These are phyloP conservation scores for Ogataea saltuana DNA, from an alignment of 805 yeast species.

Conservation along the genomic window DNA sequence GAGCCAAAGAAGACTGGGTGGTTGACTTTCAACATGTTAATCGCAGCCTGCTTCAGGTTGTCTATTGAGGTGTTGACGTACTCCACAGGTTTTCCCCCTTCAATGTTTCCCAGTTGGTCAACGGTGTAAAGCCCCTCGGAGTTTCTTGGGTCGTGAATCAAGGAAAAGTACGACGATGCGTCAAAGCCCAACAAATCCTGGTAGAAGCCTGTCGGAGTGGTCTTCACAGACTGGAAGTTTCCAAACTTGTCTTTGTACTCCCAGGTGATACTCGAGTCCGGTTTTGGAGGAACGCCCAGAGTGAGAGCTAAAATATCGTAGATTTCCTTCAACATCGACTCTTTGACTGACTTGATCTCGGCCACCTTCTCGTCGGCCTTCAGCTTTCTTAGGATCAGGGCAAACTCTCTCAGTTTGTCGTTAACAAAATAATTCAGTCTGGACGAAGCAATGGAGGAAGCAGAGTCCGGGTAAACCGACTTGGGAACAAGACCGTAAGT, in stretches of 20 bases:
- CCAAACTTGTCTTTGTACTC: conserved; percentile 75
- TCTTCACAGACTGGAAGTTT: conserved; percentile 48
- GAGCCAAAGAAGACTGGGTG: conserved; percentile 88
- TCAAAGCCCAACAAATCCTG: conserved; percentile 53
- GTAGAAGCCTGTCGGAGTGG: conserved; percentile 71
- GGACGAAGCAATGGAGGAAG: conserved; percentile 54
- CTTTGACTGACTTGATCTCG: conserved; percentile 29
- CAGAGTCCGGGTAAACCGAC: conserved; percentile 69
- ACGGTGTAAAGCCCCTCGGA: conserved; percentile 67
- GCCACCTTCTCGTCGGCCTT: conserved; percentile 42
- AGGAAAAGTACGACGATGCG: conserved; percentile 56
- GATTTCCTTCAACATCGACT: conserved; percentile 55
- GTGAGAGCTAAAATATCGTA: conserved; percentile 67
- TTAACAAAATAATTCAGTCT: conserved; percentile 63
- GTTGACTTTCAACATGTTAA: conserved; percentile 66
- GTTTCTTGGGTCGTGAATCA: conserved; percentile 85
- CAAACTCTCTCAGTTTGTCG: conserved; percentile 76
- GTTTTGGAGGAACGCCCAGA: conserved; percentile 79
- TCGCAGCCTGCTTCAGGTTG: conserved; percentile 60
- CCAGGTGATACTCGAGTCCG: conserved; percentile 67
- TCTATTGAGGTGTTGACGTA: conserved; percentile 71
- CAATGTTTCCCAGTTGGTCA: conserved; percentile 74
- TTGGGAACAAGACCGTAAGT: conserved; percentile 83
- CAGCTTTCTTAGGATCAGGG: conserved; percentile 60
- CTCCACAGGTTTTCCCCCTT: conserved; percentile 69